Evolutionary conservation across 441 rosid species (phyloP).

Genomic region (Adansonia rubrostipa): DNA sequence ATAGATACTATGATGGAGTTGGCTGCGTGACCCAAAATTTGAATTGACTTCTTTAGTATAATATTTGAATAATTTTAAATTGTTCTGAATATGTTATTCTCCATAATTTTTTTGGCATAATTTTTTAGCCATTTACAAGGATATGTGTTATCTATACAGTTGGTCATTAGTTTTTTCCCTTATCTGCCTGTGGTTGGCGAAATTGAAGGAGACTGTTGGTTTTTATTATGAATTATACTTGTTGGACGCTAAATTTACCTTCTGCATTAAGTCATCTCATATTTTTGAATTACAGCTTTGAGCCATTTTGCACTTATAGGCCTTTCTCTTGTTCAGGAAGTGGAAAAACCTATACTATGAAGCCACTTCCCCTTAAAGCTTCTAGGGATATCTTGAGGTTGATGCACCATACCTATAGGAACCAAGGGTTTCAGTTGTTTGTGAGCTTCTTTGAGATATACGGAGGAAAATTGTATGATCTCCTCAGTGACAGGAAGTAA

Average conservation of each 20-base stretch:
- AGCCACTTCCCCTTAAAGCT: conserved; percentile 93
- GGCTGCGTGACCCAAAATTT: background rate
- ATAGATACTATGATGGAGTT: background rate
- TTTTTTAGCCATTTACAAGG: background rate
- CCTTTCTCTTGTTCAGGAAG: conserved; percentile 64
- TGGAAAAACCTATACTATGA: conserved; percentile 97
- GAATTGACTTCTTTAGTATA: background rate
- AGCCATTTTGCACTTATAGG: conserved; percentile 27
- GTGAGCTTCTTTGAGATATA: conserved; percentile 98
- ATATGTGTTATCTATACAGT: background rate
- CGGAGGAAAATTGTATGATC: conserved; percentile 94
- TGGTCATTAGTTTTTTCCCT: background rate
- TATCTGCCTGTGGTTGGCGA: background rate
- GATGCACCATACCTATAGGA: conserved; percentile 88
- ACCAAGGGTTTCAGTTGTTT: conserved; percentile 88
- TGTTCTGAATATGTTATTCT: background rate
- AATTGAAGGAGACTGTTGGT: background rate
- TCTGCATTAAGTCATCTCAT: background rate
- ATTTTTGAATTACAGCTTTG: conserved; percentile 19
- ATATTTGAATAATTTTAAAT: conserved; percentile 1
- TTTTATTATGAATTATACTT: no score
- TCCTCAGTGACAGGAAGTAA: conserved; percentile 92
- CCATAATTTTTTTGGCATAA: background rate
- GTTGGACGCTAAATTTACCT: background rate
- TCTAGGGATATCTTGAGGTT: conserved; percentile 72